Conservation (phyloP, 1,139 yeast species). For the Yamadazyma aaseri region DNA sequence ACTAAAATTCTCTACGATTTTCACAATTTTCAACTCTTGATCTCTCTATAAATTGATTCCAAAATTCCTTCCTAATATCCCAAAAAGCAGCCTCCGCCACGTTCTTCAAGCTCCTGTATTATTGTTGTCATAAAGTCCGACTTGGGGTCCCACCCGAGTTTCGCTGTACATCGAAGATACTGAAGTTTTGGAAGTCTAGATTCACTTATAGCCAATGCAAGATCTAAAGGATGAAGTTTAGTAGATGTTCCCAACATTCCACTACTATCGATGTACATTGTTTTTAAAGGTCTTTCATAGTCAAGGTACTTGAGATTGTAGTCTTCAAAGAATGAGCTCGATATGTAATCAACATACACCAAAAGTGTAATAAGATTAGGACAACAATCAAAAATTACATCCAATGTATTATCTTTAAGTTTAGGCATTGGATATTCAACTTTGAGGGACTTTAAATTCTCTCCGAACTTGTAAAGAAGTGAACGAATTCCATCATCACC, state of each 20-base stretch:
- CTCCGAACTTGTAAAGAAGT: conserved; percentile 63
- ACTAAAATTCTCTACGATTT: too few relatives aligned
- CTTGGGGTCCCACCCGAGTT: conserved; percentile 84
- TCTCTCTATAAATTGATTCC: too few relatives aligned
- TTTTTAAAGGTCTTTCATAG: conserved; percentile 56
- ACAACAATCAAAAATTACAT: conserved; percentile 69
- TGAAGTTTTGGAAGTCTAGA: conserved; percentile 68
- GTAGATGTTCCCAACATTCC: conserved; percentile 86
- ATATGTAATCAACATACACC: conserved; percentile 78
- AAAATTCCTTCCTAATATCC: too few relatives aligned
- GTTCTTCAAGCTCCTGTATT: conserved; percentile 37
- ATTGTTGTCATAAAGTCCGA: conserved; percentile 60
- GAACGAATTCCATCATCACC: conserved; percentile 59
- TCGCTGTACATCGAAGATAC: conserved; percentile 65
- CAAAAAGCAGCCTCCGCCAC: conserved; percentile 44
- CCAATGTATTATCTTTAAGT: conserved; percentile 66
- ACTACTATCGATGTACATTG: conserved; percentile 74
- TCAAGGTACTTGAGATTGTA: conserved; percentile 44
- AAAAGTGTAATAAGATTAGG: conserved; percentile 65
- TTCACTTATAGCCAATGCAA: conserved; percentile 81
- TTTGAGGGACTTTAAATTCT: conserved; percentile 56
- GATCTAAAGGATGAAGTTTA: conserved; percentile 82
- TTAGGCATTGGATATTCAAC: conserved; percentile 90
- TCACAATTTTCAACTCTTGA: too few relatives aligned
- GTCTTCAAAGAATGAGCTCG: conserved; percentile 64